phyloP scores from a whole-genome alignment of 2,329 filamentous ascomycete genomes.

The Lasiodiplodia sp. region DNA sequence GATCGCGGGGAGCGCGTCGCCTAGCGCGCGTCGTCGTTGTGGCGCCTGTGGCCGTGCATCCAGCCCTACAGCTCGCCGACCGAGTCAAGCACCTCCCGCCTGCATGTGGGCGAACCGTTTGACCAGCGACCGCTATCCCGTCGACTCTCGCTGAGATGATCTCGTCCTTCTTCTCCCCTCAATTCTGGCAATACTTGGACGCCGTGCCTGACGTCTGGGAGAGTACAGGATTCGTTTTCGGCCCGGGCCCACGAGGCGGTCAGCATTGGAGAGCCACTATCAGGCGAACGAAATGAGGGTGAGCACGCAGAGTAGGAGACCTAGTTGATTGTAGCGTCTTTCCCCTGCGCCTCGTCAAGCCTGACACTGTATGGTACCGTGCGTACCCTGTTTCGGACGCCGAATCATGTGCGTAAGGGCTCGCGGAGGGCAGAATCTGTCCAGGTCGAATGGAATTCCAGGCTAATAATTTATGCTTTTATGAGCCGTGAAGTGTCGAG shows the following conservation, averaged over 20 bases:
- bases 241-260: neutral
- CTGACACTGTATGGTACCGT: neutral
- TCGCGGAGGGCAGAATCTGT: neutral
- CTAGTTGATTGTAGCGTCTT: neutral
- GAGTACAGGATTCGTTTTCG: neutral
- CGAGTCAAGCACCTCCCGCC: neutral
- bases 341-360: neutral
- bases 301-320: neutral
- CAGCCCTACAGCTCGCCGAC: neutral
- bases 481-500: no score
- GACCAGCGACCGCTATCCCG: neutral
- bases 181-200: neutral
- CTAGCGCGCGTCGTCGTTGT: constrained; percentile 21
- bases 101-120: neutral
- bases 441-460: neutral
- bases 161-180: neutral
- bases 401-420: neutral
- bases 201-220: neutral
- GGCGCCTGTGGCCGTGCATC: constrained; percentile 16
- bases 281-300: neutral
- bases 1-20: constrained; percentile 25
- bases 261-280: neutral
- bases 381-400: neutral
- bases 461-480: neutral
- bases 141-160: neutral